phyloP scores from a whole-genome alignment of 2,329 filamentous ascomycete genomes.

The Colletotrichum noveboracense region DNA sequence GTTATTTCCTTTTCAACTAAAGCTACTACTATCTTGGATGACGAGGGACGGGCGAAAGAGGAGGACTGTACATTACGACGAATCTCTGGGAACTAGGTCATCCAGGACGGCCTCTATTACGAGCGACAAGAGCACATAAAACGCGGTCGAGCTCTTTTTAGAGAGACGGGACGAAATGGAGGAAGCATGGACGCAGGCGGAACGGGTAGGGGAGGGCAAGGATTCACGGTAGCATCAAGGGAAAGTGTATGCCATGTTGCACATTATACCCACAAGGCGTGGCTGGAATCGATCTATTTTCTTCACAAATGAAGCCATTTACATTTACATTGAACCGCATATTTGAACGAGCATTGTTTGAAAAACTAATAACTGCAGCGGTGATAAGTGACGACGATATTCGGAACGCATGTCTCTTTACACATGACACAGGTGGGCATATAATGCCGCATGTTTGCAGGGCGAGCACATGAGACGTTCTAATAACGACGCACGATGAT shows the following conservation, averaged over 20 bases:
- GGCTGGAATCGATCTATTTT: not conserved
- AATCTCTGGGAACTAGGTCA: not conserved
- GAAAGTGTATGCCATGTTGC: not conserved
- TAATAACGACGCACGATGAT: not conserved
- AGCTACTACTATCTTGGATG: not conserved
- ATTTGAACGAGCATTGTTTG: not conserved
- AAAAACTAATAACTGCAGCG: not conserved
- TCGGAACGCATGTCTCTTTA: not conserved
- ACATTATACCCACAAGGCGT: not conserved
- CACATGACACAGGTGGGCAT: not conserved
- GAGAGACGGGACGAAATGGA: not conserved
- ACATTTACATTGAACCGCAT: not conserved
- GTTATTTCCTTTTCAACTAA: not conserved
- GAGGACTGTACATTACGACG: constrained; percentile 6
- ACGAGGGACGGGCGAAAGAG: not conserved
- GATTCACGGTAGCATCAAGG: not conserved
- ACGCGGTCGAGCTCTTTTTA: constrained; percentile 5
- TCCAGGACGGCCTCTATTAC: not conserved
- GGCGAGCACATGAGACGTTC: not conserved
- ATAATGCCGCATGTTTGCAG: not conserved
- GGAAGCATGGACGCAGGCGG: not conserved
- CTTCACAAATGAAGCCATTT: not conserved
- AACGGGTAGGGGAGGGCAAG: not conserved
- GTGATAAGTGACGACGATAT: not conserved
- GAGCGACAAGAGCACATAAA: not conserved